phyloP scores from a whole-genome alignment of 1,284 basidiomycete genomes.

The Pterulicium gracile region DNA sequence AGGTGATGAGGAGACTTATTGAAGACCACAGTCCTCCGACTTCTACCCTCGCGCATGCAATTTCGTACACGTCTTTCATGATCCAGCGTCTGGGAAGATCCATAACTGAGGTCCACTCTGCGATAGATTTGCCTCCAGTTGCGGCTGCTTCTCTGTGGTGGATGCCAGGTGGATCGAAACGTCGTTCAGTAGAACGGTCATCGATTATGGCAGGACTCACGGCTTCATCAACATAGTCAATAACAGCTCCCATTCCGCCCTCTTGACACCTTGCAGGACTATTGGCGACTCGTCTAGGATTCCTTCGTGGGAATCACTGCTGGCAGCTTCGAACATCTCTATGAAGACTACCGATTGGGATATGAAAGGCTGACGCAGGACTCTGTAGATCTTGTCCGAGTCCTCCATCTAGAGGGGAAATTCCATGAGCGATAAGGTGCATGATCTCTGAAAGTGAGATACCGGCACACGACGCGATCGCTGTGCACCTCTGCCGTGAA shows the following conservation, averaged over 20 bases:
- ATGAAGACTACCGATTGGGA: neutral
- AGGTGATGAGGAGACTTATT: no score
- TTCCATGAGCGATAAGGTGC: no score
- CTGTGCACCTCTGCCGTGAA: no score
- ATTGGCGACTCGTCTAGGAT: neutral
- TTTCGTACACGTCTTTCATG: neutral
- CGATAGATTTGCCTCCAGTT: neutral
- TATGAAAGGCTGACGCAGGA: neutral
- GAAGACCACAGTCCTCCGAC: no score
- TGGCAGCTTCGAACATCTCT: neutral
- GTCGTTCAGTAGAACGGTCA: neutral
- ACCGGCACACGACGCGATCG: no score
- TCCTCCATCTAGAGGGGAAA: no score
- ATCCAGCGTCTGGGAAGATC: neutral
- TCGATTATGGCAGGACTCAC: neutral
- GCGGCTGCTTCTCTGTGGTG: neutral
- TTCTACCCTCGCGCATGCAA: no score
- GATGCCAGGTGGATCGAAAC: neutral
- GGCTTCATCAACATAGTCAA: neutral
- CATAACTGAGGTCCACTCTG: neutral
- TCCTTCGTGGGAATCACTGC: neutral
- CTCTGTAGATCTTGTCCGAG: no score
- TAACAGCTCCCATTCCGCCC: neutral
- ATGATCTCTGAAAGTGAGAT: no score
- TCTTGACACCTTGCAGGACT: neutral